These are phyloP conservation scores for Diplodia mutila DNA, from an alignment of 2,329 filamentous ascomycete genomes.

Conservation along the genomic window DNA sequence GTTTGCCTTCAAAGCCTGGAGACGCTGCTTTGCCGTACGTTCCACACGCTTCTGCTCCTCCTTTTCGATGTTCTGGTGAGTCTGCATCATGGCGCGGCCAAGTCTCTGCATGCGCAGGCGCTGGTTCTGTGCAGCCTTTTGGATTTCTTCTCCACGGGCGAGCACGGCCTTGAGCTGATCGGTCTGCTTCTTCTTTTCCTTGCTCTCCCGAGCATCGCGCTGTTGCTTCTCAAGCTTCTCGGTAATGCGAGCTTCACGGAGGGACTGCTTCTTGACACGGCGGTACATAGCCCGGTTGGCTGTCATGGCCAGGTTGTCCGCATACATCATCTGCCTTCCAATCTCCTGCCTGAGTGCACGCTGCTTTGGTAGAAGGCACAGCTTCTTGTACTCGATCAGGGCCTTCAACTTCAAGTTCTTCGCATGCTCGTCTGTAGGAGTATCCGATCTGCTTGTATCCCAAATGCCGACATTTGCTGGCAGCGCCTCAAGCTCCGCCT, in stretches of 20 bases:
- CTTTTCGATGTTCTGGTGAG: constrained; percentile 96
- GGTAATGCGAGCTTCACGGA: constrained; percentile 93
- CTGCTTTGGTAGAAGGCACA: constrained; percentile 87
- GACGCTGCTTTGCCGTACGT: constrained; percentile 97
- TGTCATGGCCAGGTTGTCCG: constrained; percentile 95
- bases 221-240: constrained; percentile 99
- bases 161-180: constrained; percentile 90
- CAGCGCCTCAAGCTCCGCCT: constrained; percentile 79
- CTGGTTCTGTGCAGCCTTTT: constrained; percentile 67
- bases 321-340: constrained; percentile 89
- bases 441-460: constrained; percentile 73
- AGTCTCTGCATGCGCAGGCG: constrained; percentile 81
- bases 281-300: constrained; percentile 90
- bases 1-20: constrained; percentile 97
- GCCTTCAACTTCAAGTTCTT: constrained; percentile 76
- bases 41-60: constrained; percentile 99
- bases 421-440: constrained; percentile 73
- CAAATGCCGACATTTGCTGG: constrained; percentile 86
- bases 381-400: constrained; percentile 92
- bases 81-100: constrained; percentile 82
- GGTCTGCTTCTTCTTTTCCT: constrained; percentile 95
- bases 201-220: constrained; percentile 89
- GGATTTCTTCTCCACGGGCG: constrained; percentile 78
- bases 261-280: constrained; percentile 94
- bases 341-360: constrained; percentile 83